Evolutionary conservation across 192 early-diverging fungal genomes (phyloP).

Genomic region (Coemansia sp.): DNA sequence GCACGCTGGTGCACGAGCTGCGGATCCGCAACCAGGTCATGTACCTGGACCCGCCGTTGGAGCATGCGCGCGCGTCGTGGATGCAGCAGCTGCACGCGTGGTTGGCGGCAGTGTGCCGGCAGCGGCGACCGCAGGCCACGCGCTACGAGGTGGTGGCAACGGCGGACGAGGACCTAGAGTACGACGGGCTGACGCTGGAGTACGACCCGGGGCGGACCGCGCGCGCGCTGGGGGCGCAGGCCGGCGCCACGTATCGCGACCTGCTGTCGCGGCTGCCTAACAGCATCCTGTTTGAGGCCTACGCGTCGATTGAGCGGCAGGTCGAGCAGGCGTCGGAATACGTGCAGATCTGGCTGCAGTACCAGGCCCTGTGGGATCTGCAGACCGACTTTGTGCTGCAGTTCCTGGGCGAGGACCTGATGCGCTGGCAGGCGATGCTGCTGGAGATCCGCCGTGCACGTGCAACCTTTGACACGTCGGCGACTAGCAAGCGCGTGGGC

Average conservation of each 20-base stretch:
- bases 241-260: conserved; percentile 31
- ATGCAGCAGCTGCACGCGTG: conserved; percentile 88
- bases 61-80: conserved; percentile 87
- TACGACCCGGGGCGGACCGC: conserved; percentile 44
- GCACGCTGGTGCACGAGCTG: conserved; percentile 79
- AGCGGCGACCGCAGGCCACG: conserved; percentile 81
- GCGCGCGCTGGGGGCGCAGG: not conserved
- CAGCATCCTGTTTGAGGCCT: conserved; percentile 69
- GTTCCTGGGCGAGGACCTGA: conserved; percentile 82
- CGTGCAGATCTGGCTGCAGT: conserved; percentile 91
- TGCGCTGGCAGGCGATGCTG: conserved; percentile 89
- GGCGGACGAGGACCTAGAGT: conserved; percentile 58
- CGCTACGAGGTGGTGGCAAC: conserved; percentile 80
- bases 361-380: conserved; percentile 98
- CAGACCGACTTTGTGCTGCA: conserved; percentile 79
- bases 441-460: conserved; percentile 92
- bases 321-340: conserved; percentile 74
- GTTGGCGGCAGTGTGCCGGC: conserved; percentile 82
- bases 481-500: conserved; percentile 84
- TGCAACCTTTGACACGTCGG: conserved; percentile 93
- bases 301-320: conserved; percentile 77
- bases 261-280: conserved; percentile 67
- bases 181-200: conserved; percentile 55
- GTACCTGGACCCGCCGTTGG: conserved; percentile 93
- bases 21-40: conserved; percentile 92